Conservation (phyloP, 257 asterid genomes). For the Mitragyna speciosa region DNA sequence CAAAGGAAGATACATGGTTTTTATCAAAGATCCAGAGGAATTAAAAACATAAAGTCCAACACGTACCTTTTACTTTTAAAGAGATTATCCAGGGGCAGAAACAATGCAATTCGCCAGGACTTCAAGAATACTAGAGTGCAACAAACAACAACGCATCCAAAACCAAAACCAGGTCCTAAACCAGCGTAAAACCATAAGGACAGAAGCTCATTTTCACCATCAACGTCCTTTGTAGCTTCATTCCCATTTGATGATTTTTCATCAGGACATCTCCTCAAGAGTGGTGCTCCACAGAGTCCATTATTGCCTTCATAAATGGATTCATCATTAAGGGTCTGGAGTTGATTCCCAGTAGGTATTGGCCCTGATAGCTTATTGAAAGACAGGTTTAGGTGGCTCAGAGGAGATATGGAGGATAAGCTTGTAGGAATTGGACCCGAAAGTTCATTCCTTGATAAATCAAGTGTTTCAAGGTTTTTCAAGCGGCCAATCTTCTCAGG, state of each 20-base stretch:
- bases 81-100: too few relatives aligned
- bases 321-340: conserved; percentile 19
- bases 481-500: conserved; percentile 30
- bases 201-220: background rate
- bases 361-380: conserved; percentile 29
- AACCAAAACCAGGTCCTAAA: too few relatives aligned
- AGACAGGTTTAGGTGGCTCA: conserved; percentile 33
- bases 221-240: background rate
- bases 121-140: too few relatives aligned
- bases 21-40: too few relatives aligned
- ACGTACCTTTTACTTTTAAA: too few relatives aligned
- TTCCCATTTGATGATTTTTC: background rate
- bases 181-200: conserved; percentile 1
- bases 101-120: too few relatives aligned
- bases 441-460: conserved; percentile 30
- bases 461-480: conserved; percentile 35
- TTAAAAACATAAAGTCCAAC: too few relatives aligned
- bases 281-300: conserved; percentile 12
- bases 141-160: too few relatives aligned
- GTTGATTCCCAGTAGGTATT: conserved; percentile 40
- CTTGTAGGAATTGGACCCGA: conserved; percentile 34
- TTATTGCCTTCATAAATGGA: conserved; percentile 12
- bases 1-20: too few relatives aligned
- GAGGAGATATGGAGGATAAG: conserved; percentile 23
- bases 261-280: background rate